Evolutionary conservation across 2,329 filamentous ascomycete species (phyloP).

Genomic region (Phaeosphaeriaceae sp.): DNA sequence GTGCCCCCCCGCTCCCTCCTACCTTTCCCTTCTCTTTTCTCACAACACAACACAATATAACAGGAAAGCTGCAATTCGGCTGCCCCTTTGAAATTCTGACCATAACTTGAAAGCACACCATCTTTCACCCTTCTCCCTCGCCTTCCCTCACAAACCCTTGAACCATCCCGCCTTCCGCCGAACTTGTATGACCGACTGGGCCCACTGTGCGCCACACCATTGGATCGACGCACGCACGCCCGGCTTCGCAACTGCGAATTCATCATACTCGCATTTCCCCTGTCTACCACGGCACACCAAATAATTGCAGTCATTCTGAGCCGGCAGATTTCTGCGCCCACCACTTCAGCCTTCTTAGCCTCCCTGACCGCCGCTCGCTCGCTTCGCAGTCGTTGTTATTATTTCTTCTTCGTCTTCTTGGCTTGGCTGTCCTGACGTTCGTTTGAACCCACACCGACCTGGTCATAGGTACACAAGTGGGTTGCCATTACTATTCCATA

Average conservation of each 20-base stretch:
- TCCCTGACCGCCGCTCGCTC: conserved; percentile 4
- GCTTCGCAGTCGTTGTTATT: neutral
- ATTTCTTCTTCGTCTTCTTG: too few relatives aligned
- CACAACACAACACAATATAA: too few relatives aligned
- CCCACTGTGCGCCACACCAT: neutral
- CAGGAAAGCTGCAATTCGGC: conserved; percentile 6
- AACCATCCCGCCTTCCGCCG: conserved; percentile 6
- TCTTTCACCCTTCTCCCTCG: neutral
- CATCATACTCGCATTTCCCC: conserved; percentile 3
- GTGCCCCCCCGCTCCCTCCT: neutral
- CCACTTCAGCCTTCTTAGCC: neutral
- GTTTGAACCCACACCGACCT: neutral
- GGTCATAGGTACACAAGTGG: too few relatives aligned
- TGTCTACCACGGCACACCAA: too few relatives aligned
- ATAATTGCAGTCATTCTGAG: too few relatives aligned
- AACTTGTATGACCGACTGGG: neutral
- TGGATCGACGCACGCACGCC: conserved; percentile 1
- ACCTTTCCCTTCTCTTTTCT: too few relatives aligned
- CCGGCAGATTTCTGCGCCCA: too few relatives aligned
- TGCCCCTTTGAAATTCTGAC: too few relatives aligned
- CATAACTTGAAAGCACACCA: neutral
- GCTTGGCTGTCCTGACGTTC: conserved; percentile 6
- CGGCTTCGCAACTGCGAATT: conserved; percentile 2
- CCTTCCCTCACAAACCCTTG: too few relatives aligned
- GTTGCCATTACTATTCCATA: neutral